phyloP scores from a whole-genome alignment of 2,329 filamentous ascomycete species.

The Colletotrichum salicis region DNA sequence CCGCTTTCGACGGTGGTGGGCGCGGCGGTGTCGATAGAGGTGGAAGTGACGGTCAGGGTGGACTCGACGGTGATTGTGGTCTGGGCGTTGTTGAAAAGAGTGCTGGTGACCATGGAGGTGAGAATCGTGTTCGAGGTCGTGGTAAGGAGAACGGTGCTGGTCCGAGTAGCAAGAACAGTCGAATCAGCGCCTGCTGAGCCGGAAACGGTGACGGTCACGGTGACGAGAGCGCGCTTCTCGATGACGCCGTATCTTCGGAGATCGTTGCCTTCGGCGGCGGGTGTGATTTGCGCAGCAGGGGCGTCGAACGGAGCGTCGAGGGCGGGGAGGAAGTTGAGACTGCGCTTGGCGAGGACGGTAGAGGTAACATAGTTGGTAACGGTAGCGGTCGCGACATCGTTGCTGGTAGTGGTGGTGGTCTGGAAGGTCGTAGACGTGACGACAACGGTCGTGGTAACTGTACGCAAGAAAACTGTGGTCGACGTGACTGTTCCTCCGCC shows the following conservation, averaged over 20 bases:
- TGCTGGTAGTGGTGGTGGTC: constrained; percentile 50
- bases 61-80: constrained; percentile 52
- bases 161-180: constrained; percentile 18
- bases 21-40: constrained; percentile 44
- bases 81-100: constrained; percentile 44
- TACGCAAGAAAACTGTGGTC: constrained; percentile 25
- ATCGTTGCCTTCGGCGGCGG: constrained; percentile 36
- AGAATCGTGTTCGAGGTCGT: constrained; percentile 42
- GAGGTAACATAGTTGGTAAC: constrained; percentile 48
- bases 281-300: constrained; percentile 32
- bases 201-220: constrained; percentile 46
- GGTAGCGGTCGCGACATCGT: constrained; percentile 49
- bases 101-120: constrained; percentile 39
- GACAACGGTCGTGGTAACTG: constrained; percentile 44
- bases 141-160: constrained; percentile 42
- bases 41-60: constrained; percentile 49
- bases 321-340: constrained; percentile 41
- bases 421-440: constrained; percentile 48
- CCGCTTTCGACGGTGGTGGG: constrained; percentile 39
- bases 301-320: constrained; percentile 40
- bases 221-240: constrained; percentile 49
- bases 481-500: constrained; percentile 30
- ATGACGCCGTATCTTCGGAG: constrained; percentile 40
- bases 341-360: constrained; percentile 49
- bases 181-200: constrained; percentile 39